A percentile compares a stretch with the other conserved stretches of the same genome.
Conservation (phyloP, 306 rosid genomes). For the Quercus robur region DNA sequence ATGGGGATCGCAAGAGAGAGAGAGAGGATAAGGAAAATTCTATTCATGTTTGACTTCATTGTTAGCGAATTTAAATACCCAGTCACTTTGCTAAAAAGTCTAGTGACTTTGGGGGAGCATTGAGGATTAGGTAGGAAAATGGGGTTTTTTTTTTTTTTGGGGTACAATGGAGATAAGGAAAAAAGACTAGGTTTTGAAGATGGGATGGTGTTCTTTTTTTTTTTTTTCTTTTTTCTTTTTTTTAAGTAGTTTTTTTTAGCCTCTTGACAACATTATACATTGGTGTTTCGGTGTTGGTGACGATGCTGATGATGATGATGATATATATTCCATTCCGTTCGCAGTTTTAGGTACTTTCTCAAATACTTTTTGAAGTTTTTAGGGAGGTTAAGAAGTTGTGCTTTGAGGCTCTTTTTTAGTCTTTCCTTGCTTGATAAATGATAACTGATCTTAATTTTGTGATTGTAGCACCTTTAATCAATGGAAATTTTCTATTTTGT, state of each 20-base stretch:
- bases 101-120: neutral
- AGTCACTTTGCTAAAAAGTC: slow-evolving; percentile 25
- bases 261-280: slow-evolving; percentile 37
- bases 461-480: slow-evolving; percentile 26
- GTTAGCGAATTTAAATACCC: neutral
- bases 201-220: neutral
- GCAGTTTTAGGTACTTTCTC: slow-evolving; percentile 45
- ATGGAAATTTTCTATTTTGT: slow-evolving; percentile 35
- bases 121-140: neutral
- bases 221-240: too few species aligned
- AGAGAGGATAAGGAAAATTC: slow-evolving; percentile 36
- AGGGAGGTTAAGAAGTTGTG: slow-evolving; percentile 47
- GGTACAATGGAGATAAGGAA: slow-evolving; percentile 38
- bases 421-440: slow-evolving; percentile 27
- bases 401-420: slow-evolving; percentile 41
- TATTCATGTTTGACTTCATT: slow-evolving; percentile 24
- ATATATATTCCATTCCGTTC: slow-evolving; percentile 60
- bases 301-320: neutral
- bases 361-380: slow-evolving; percentile 41
- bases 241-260: slow-evolving; percentile 39
- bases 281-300: slow-evolving; percentile 18
- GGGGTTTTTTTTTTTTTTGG: neutral
- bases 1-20: slow-evolving; percentile 34
- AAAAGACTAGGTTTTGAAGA: slow-evolving; percentile 37
- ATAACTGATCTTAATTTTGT: slow-evolving; percentile 28